Percentiles rank a stretch among this genome's conserved stretches.
Conservation (phyloP, 2,329 filamentous ascomycete species). For the Corinectria fuckeliana region DNA sequence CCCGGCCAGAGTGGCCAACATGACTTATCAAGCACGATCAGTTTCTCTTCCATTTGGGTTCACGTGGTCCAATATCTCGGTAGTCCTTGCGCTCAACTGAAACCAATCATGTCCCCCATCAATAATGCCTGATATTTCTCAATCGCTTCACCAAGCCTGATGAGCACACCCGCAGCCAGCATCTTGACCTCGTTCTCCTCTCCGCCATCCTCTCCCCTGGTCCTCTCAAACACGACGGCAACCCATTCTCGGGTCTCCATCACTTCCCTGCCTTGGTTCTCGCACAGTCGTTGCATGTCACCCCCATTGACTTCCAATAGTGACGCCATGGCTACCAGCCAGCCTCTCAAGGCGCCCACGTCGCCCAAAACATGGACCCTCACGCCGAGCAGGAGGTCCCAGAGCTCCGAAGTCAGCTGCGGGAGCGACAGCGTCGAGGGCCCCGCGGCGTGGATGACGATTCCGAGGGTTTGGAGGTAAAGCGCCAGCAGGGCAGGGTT, state of each 20-base stretch:
- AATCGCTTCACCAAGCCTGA: constrained; percentile 80
- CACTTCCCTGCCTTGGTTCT: constrained; percentile 75
- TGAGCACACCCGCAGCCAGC: constrained; percentile 76
- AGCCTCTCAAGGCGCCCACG: constrained; percentile 70
- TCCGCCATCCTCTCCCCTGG: constrained; percentile 56
- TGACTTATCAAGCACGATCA: constrained; percentile 3
- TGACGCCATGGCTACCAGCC: constrained; percentile 80
- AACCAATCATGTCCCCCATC: constrained; percentile 70
- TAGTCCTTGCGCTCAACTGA: constrained; percentile 20
- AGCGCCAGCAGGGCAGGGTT: constrained; percentile 78
- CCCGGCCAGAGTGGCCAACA: neutral
- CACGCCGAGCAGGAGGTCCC: constrained; percentile 78
- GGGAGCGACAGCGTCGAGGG: constrained; percentile 78
- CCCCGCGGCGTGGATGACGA: constrained; percentile 83
- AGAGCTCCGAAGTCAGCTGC: constrained; percentile 83
- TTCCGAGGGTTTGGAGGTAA: constrained; percentile 84
- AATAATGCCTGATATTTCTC: constrained; percentile 80
- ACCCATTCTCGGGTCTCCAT: constrained; percentile 92
- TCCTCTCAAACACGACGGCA: constrained; percentile 72
- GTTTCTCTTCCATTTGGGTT: neutral
- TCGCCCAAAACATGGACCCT: constrained; percentile 67
- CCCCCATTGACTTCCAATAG: constrained; percentile 82
- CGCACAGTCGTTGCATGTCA: constrained; percentile 74
- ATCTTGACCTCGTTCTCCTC: constrained; percentile 84
- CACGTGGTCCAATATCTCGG: neutral